phyloP scores from a whole-genome alignment of 2,329 filamentous ascomycete genomes.

The Cladosporium velox region DNA sequence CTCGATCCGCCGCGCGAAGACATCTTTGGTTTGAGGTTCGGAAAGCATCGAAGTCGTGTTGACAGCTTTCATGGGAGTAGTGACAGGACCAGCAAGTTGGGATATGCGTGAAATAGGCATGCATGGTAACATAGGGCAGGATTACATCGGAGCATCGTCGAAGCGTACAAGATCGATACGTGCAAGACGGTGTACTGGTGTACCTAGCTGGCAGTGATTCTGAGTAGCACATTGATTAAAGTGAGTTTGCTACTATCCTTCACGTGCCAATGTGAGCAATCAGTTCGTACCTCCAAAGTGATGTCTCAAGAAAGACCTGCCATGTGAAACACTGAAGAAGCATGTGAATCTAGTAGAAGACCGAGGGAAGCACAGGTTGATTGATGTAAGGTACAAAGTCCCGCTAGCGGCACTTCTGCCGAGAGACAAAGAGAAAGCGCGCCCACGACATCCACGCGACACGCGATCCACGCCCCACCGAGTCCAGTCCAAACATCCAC shows the following conservation, averaged over 20 bases:
- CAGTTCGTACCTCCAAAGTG: background rate
- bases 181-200: background rate
- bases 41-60: background rate
- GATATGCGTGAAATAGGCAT: background rate
- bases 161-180: background rate
- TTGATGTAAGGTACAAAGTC: background rate
- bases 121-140: background rate
- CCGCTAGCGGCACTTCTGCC: slow-evolving; percentile 8
- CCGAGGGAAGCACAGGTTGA: background rate
- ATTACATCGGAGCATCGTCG: background rate
- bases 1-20: background rate
- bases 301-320: background rate
- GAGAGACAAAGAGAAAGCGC: background rate
- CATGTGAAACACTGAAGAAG: background rate
- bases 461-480: background rate
- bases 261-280: background rate
- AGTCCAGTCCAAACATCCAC: background rate
- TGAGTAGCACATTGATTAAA: background rate
- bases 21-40: background rate
- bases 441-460: slow-evolving; percentile 1
- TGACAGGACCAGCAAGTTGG: background rate
- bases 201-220: background rate
- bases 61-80: background rate
- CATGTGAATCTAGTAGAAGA: background rate
- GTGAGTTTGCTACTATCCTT: background rate